Conservation (phyloP, 108 stramenopile species). For the Cyclotella kingstonii region DNA sequence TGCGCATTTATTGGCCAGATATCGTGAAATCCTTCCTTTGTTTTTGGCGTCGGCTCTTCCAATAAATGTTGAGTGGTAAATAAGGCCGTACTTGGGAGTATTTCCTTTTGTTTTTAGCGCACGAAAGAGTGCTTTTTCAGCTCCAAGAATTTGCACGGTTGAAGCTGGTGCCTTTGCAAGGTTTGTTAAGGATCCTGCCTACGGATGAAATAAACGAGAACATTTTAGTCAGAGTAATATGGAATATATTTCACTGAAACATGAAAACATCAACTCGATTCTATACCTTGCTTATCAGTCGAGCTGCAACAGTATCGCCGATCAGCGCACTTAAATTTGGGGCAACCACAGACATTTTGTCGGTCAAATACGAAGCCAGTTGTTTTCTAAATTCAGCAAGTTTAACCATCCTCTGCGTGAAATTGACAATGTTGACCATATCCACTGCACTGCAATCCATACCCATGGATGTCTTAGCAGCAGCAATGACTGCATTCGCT, state of each 20-base stretch:
- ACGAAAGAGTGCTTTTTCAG: conserved; percentile 99
- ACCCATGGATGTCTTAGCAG: conserved; percentile 96
- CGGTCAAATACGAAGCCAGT: conserved; percentile 84
- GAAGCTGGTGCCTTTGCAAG: conserved; percentile 99
- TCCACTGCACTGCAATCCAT: conserved; percentile 97
- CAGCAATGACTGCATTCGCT: conserved; percentile 86
- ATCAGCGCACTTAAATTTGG: conserved; percentile 97
- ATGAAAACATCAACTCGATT: neutral
- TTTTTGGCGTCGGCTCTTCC: conserved; percentile 99
- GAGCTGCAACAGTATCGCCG: conserved; percentile 98
- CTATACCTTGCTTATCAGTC: conserved; percentile 97
- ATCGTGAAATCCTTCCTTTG: conserved; percentile 98
- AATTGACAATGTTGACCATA: conserved; percentile 96
- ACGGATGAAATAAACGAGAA: neutral
- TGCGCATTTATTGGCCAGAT: conserved; percentile 99
- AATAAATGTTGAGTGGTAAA: conserved; percentile 98
- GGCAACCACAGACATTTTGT: conserved; percentile 97
- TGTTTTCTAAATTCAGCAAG: conserved; percentile 96
- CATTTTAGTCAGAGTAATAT: neutral
- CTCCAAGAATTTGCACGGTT: conserved; percentile 98
- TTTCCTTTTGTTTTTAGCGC: conserved; percentile 99
- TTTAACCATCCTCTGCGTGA: conserved; percentile 97
- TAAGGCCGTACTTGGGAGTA: conserved; percentile 99
- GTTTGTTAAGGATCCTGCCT: conserved; percentile 95
- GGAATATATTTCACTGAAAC: neutral